A percentile compares a stretch with the other conserved stretches of the same genome.
phyloP scores from a whole-genome alignment of 495 filamentous ascomycete genomes.

The Mycothermus thermophilus region DNA sequence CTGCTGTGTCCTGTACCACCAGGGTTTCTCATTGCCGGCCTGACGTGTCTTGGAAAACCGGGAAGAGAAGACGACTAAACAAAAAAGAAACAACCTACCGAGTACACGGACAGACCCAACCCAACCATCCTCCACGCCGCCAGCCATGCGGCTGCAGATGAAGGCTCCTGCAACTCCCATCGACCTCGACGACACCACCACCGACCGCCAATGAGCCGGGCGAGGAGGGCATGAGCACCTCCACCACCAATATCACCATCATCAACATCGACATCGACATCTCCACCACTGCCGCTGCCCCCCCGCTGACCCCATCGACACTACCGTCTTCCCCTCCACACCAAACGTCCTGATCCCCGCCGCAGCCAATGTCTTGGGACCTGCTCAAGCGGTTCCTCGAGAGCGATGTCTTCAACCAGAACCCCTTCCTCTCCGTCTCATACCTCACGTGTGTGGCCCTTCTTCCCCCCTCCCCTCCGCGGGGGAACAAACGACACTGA shows the following conservation, averaged over 20 bases:
- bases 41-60: too few species aligned
- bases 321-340: neutral
- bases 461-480: conserved; percentile 2
- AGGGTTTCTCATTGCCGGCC: too few species aligned
- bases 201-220: conserved; percentile 5
- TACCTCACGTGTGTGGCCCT: conserved; percentile 71
- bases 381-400: conserved; percentile 65
- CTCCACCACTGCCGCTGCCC: conserved; percentile 8
- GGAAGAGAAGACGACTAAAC: too few species aligned
- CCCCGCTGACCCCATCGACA: conserved; percentile 1
- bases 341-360: neutral
- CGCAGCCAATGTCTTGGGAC: conserved; percentile 39
- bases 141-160: conserved; percentile 14
- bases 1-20: too few species aligned
- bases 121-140: neutral
- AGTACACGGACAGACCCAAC: neutral
- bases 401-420: conserved; percentile 70
- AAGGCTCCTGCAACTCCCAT: neutral
- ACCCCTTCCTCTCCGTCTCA: conserved; percentile 64
- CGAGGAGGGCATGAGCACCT: conserved; percentile 12
- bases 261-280: conserved; percentile 4
- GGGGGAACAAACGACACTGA: conserved; percentile 1
- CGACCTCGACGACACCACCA: neutral
- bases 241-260: conserved; percentile 9
- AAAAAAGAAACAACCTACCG: neutral